A percentile compares a stretch with the other conserved stretches of the same genome.
These are phyloP conservation scores for Obba rivulosa DNA, from an alignment of 768 basidiomycete species.

Conservation along the genomic window DNA sequence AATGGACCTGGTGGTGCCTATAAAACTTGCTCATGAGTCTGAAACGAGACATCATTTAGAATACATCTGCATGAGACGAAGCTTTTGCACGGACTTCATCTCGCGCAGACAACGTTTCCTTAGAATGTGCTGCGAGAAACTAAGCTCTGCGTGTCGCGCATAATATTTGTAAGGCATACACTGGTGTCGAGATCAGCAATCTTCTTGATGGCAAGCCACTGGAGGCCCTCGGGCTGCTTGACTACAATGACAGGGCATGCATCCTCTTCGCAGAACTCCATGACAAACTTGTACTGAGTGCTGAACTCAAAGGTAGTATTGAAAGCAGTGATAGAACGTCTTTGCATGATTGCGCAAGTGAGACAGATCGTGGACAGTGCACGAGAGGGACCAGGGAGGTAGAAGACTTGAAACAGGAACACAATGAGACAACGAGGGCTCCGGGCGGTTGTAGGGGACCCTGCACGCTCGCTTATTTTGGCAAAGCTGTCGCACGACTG, in stretches of 20 bases:
- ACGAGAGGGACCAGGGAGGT: too few relatives aligned
- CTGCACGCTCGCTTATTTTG: too few relatives aligned
- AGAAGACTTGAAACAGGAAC: too few relatives aligned
- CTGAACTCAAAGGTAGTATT: constrained; percentile 87
- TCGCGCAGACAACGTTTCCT: constrained; percentile 96
- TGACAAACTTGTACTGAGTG: constrained; percentile 87
- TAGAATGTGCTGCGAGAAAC: constrained; percentile 65
- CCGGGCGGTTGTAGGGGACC: too few relatives aligned
- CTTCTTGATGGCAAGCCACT: constrained; percentile 94
- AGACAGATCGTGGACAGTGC: neutral
- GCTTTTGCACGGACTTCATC: constrained; percentile 58
- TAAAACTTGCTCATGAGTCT: constrained; percentile 96
- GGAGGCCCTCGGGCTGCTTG: constrained; percentile 73
- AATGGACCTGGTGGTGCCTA: constrained; percentile 92
- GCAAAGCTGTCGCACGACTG: too few relatives aligned
- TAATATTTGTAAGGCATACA: constrained; percentile 32
- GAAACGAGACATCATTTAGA: constrained; percentile 8
- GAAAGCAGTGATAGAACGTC: constrained; percentile 76
- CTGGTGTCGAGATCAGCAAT: constrained; percentile 92
- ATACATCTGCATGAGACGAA: neutral
- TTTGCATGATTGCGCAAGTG: constrained; percentile 42
- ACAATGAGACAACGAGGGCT: too few relatives aligned
- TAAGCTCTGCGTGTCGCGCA: too few relatives aligned
- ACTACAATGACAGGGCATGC: constrained; percentile 91
- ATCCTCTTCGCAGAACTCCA: constrained; percentile 94